These are phyloP conservation scores for Candida tibetensis DNA, from an alignment of 805 yeast species.

Conservation along the genomic window DNA sequence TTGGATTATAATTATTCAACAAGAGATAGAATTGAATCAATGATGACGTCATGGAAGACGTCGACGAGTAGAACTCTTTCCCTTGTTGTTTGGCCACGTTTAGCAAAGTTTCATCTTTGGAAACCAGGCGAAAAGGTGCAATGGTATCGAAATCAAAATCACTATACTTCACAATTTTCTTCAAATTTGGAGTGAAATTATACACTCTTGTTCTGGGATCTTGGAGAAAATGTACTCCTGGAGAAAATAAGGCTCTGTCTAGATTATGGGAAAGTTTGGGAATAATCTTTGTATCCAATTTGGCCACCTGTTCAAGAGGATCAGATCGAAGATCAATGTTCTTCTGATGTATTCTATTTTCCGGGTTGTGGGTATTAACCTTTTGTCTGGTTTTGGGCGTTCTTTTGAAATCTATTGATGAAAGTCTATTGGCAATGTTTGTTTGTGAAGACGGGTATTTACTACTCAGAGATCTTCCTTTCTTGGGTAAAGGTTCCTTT, in stretches of 20 bases:
- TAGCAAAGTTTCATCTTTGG: constrained; percentile 56
- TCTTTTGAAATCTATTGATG: not conserved
- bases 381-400: not conserved
- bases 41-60: constrained; percentile 81
- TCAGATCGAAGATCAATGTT: not conserved
- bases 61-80: constrained; percentile 65
- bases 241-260: constrained; percentile 71
- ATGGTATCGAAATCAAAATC: constrained; percentile 64
- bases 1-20: constrained; percentile 43
- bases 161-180: constrained; percentile 56
- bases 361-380: too few relatives aligned
- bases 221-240: constrained; percentile 73
- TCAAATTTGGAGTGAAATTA: constrained; percentile 64
- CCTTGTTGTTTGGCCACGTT: constrained; percentile 40
- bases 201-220: constrained; percentile 75
- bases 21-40: constrained; percentile 73
- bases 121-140: constrained; percentile 60
- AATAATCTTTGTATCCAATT: constrained; percentile 27
- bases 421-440: not conserved
- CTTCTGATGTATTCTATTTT: too few relatives aligned
- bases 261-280: constrained; percentile 66
- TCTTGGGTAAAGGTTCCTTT: not conserved
- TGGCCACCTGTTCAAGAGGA: constrained; percentile 15
- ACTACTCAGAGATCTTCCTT: too few relatives aligned
- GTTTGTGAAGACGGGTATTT: not conserved